Evolutionary conservation across 352 stramenopile genomes (phyloP).

Genomic region (Globisporangium apiculatum): DNA sequence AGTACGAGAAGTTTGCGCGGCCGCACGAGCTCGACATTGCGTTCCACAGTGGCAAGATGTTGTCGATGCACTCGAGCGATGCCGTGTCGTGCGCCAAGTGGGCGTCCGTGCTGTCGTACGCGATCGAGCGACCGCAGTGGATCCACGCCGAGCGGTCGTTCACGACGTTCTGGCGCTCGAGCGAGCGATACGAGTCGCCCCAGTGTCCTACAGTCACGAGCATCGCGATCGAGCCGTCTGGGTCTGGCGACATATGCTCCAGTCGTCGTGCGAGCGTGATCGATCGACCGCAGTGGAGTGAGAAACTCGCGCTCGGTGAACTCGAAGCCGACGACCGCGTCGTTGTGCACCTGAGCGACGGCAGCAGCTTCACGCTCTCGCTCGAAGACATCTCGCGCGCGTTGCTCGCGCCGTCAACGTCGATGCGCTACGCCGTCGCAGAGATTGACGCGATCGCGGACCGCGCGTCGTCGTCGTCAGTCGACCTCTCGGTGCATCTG

Average conservation of each 20-base stretch:
- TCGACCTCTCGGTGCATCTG: neutral
- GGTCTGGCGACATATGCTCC: no score
- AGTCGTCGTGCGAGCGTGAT: neutral
- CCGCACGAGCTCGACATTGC: constrained; percentile 33
- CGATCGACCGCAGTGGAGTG: constrained; percentile 18
- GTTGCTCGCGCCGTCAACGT: constrained; percentile 16
- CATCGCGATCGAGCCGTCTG: constrained; percentile 9
- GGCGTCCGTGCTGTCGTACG: constrained; percentile 27
- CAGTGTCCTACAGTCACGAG: constrained; percentile 23
- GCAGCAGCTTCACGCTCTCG: constrained; percentile 22
- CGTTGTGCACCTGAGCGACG: constrained; percentile 19
- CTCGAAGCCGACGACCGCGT: constrained; percentile 14
- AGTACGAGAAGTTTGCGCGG: constrained; percentile 29
- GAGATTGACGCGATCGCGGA: constrained; percentile 1
- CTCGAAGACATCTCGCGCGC: constrained; percentile 26
- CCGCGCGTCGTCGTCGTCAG: neutral
- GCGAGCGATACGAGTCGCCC: constrained; percentile 21
- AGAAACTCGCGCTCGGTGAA: constrained; percentile 23
- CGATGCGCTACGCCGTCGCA: neutral
- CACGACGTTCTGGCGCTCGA: constrained; percentile 30
- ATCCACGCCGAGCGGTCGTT: constrained; percentile 22
- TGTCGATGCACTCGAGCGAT: constrained; percentile 21
- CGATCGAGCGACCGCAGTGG: constrained; percentile 36
- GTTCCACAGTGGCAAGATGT: constrained; percentile 22
- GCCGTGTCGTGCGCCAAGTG: constrained; percentile 29